These are phyloP conservation scores for Peronosclerospora sorghi DNA, from an alignment of 352 stramenopile genomes.

Conservation along the genomic window DNA sequence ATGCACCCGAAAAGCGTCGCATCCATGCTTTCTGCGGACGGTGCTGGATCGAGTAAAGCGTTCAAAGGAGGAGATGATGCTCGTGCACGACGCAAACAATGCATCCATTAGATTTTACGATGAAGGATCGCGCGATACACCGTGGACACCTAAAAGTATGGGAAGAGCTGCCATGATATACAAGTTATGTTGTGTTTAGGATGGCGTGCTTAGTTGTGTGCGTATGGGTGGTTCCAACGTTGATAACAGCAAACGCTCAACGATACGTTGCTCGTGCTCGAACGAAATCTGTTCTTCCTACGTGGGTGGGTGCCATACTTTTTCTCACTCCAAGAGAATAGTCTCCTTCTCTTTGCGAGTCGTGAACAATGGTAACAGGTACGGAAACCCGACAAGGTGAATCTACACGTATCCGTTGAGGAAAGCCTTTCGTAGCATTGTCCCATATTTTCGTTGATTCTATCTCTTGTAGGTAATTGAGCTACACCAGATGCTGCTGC, in stretches of 20 bases:
- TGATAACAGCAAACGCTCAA: constrained; percentile 77
- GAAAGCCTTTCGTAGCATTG: too few species aligned
- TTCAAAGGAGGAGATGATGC: too few species aligned
- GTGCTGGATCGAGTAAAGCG: too few species aligned
- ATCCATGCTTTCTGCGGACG: too few species aligned
- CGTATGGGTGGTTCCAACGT: too few species aligned
- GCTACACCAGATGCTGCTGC: constrained; percentile 56
- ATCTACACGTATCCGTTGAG: too few species aligned
- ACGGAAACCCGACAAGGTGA: constrained; percentile 65
- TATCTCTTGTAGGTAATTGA: constrained; percentile 42
- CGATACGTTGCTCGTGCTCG: constrained; percentile 65
- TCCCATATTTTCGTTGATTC: too few species aligned
- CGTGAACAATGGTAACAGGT: constrained; percentile 82
- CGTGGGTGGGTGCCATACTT: too few species aligned
- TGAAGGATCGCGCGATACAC: constrained; percentile 30
- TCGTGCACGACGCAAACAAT: constrained; percentile 73
- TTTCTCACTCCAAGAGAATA: constrained; percentile 73
- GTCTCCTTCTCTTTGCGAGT: constrained; percentile 68
- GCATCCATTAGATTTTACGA: constrained; percentile 64
- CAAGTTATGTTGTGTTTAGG: too few species aligned
- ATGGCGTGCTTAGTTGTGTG: neutral
- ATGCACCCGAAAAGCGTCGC: too few species aligned
- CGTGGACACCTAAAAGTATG: constrained; percentile 74
- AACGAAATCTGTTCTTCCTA: too few species aligned
- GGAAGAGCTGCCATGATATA: constrained; percentile 76